Conservation (phyloP, 257 asterid species). For the Solanum commersonii region DNA sequence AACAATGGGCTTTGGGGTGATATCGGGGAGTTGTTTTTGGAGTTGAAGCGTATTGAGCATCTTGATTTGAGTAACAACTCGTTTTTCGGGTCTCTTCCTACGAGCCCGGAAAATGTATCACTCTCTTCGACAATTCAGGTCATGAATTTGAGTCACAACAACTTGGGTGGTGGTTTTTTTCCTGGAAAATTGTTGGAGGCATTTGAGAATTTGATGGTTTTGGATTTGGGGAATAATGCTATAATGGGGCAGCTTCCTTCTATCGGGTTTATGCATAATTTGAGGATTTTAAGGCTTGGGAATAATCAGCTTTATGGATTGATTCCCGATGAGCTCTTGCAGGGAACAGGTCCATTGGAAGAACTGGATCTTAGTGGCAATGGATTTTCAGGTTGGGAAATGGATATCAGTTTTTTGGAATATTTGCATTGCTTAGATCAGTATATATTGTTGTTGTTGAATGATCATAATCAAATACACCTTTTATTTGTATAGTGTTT, state of each 20-base stretch:
- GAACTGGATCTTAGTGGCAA: constrained; percentile 79
- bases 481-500: not conserved
- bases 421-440: not conserved
- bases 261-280: constrained; percentile 39
- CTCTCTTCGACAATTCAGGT: constrained; percentile 56
- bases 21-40: constrained; percentile 34
- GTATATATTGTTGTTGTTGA: not conserved
- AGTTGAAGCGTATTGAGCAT: constrained; percentile 54
- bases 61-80: constrained; percentile 68
- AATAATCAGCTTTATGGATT: constrained; percentile 54
- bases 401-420: not conserved
- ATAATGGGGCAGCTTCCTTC: constrained; percentile 57
- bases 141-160: constrained; percentile 58
- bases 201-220: constrained; percentile 55
- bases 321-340: constrained; percentile 52
- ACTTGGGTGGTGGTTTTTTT: constrained; percentile 51
- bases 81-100: constrained; percentile 47
- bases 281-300: constrained; percentile 50
- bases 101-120: constrained; percentile 45
- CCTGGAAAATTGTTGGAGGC: constrained; percentile 30
- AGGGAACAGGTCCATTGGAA: constrained; percentile 48
- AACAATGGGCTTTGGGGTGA: constrained; percentile 52
- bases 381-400: constrained; percentile 62
- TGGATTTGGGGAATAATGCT: constrained; percentile 62
- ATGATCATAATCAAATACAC: not conserved